Percentiles rank a stretch among this genome's conserved stretches.
phyloP scores from a whole-genome alignment of 768 basidiomycete species.

The Asterophora parasitica region DNA sequence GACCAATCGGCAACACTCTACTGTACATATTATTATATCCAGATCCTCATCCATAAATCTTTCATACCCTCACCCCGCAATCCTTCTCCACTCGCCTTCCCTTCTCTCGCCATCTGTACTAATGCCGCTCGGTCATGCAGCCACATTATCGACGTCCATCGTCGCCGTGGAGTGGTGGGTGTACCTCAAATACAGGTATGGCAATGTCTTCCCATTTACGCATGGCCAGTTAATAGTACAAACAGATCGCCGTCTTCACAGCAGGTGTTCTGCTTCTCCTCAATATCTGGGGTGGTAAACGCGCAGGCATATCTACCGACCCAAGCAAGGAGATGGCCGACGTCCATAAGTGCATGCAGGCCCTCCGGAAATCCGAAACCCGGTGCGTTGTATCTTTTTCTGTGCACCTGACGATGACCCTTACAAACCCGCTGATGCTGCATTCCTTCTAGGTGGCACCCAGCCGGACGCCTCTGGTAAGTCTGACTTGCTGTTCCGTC shows the following conservation, averaged over 20 bases:
- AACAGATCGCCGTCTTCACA: slow-evolving; percentile 38
- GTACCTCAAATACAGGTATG: slow-evolving; percentile 34
- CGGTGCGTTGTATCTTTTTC: slow-evolving; percentile 20
- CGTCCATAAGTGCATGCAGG: slow-evolving; percentile 59
- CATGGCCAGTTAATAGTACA: neutral
- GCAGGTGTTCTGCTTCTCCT: slow-evolving; percentile 57
- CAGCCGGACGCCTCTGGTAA: slow-evolving; percentile 43
- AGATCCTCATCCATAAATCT: slow-evolving; percentile 74
- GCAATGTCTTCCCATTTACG: slow-evolving; percentile 6
- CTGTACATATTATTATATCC: slow-evolving; percentile 47
- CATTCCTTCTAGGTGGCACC: slow-evolving; percentile 28
- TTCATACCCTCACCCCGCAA: slow-evolving; percentile 62
- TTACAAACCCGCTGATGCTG: neutral
- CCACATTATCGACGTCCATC: slow-evolving; percentile 65
- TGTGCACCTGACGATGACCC: neutral
- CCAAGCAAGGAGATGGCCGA: slow-evolving; percentile 56
- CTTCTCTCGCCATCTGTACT: too few relatives aligned
- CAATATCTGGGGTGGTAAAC: slow-evolving; percentile 62
- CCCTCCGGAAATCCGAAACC: slow-evolving; percentile 37
- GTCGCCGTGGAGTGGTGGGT: slow-evolving; percentile 28
- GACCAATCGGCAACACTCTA: slow-evolving; percentile 60
- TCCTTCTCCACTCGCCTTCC: slow-evolving; percentile 46
- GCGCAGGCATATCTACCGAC: slow-evolving; percentile 43
- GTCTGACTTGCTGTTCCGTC: neutral
- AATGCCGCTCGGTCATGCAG: slow-evolving; percentile 77